Evolutionary conservation across 495 filamentous ascomycete genomes (phyloP), one percentile per base, ranked within the genome.

Genomic region (Jackrogersella multiformis): DNA sequence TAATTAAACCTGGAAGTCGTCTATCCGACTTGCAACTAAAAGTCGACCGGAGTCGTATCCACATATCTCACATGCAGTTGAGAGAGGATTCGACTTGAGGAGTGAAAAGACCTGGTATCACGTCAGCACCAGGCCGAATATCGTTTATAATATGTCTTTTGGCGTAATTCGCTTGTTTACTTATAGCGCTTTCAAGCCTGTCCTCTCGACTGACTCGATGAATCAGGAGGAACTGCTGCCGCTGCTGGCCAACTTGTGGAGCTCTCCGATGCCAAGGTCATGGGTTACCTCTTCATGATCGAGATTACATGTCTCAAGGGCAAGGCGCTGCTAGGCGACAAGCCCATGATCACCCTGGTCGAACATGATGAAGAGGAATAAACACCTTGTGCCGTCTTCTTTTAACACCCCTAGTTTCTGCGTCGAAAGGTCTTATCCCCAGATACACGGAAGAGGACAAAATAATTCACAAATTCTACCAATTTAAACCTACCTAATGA

Each of bases 251-350:
- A 89, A 54, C 87, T 99, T 60, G 92, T 98, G 69, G 84, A 88
- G 80, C 86, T 93, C 77, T 86, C 95, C 61, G 92, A 92, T 52
- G 95, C 92, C n/a, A 82, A 85, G 35, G 79, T 97, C 30, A 81
- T 97, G 35, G 93, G 91, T 62, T 98, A 93, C 77, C 80, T 97
- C 61, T 98, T 99, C 82, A 88, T 99, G 70, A 88, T 99, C 73
- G 96, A 99, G 79, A 89, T 99, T 61, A 91, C 93, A 70, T 94
- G 96, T 81, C 86, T 99, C 48, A 90, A 97, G 72, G 95, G 95
- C 54, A 86, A 93, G 61, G 90, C 91, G 45, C 94, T 95, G 84
- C 88, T 99, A 65, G 85, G 87, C 69, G 77, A 79, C 46, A 92
- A 92, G 34, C 92, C 93, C 1, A 91, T 93, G 35, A 86, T 90